A percentile compares a stretch with the other conserved stretches of the same genome.
phyloP scores from a whole-genome alignment of 75 land plant genomes.

The Gnetum montanum region DNA sequence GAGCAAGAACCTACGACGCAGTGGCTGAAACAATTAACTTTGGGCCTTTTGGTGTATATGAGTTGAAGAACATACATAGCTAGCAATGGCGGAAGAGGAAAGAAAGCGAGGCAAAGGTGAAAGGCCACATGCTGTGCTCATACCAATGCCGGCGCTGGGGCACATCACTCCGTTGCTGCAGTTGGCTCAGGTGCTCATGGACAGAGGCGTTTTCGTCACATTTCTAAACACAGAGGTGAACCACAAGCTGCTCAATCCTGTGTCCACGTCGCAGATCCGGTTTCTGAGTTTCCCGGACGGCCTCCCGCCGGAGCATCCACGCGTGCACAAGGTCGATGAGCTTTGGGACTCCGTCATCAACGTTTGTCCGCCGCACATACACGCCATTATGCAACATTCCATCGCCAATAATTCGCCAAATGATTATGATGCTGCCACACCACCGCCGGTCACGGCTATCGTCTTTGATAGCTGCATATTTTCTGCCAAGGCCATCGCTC shows the following conservation, averaged over 20 bases:
- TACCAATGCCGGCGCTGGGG: slow-evolving; percentile 43
- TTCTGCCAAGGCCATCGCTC: no score
- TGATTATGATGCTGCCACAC: no score
- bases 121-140: slow-evolving; percentile 9
- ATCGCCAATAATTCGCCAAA: no score
- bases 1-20: no score
- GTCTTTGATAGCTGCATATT: no score
- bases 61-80: no score
- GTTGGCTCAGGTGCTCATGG: slow-evolving; percentile 23
- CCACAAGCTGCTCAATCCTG: slow-evolving; percentile 9
- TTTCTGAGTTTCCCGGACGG: slow-evolving; percentile 20
- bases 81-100: no score
- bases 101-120: no score
- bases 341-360: slow-evolving; percentile 14
- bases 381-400: no score
- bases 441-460: slow-evolving; percentile 40
- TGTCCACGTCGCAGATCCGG: neutral
- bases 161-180: slow-evolving; percentile 31
- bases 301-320: slow-evolving; percentile 13
- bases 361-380: neutral
- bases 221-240: slow-evolving; percentile 27
- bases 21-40: no score
- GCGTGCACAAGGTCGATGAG: slow-evolving; percentile 17
- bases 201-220: slow-evolving; percentile 25
- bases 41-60: no score